phyloP scores from a whole-genome alignment of 1,284 basidiomycete species.

The Cryptococcus floricola region DNA sequence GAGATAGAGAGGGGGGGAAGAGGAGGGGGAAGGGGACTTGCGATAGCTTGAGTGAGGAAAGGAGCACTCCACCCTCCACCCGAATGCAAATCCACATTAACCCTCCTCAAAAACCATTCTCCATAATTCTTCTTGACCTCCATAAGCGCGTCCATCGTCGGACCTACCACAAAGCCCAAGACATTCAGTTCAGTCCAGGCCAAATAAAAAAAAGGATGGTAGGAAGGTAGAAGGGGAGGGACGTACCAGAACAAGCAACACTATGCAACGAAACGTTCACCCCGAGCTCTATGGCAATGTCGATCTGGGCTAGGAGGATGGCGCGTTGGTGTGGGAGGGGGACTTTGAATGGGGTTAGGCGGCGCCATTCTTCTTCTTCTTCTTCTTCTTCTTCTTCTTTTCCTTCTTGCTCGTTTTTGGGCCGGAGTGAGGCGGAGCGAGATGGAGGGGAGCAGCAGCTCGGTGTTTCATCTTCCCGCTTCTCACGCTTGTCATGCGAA shows the following conservation, averaged over 20 bases:
- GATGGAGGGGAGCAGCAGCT: neutral
- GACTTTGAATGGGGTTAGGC: constrained; percentile 47
- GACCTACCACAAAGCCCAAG: constrained; percentile 19
- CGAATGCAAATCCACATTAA: constrained; percentile 49
- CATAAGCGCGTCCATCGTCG: constrained; percentile 44
- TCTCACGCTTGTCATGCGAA: neutral
- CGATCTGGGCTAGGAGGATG: constrained; percentile 46
- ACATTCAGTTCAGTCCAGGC: neutral
- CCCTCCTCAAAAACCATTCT: constrained; percentile 25
- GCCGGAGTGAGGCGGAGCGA: too few species aligned
- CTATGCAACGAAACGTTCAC: constrained; percentile 50
- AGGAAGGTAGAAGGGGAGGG: too few species aligned
- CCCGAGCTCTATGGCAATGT: constrained; percentile 46
- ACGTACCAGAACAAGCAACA: constrained; percentile 46
- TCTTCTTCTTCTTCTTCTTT: constrained; percentile 10
- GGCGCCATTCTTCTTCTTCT: constrained; percentile 23
- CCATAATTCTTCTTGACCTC: constrained; percentile 31
- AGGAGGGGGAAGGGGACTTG: constrained; percentile 12
- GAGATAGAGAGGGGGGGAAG: too few species aligned
- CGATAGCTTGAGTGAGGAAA: constrained; percentile 33
- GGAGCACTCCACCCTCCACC: constrained; percentile 45
- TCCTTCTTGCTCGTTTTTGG: neutral
- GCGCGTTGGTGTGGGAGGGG: constrained; percentile 47
- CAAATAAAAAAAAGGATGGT: too few species aligned
- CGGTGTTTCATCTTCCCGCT: neutral